Percentiles rank a stretch among this genome's conserved stretches.
These are phyloP conservation scores for Phytopythium sindhum DNA, from an alignment of 352 stramenopile species.

Conservation along the genomic window DNA sequence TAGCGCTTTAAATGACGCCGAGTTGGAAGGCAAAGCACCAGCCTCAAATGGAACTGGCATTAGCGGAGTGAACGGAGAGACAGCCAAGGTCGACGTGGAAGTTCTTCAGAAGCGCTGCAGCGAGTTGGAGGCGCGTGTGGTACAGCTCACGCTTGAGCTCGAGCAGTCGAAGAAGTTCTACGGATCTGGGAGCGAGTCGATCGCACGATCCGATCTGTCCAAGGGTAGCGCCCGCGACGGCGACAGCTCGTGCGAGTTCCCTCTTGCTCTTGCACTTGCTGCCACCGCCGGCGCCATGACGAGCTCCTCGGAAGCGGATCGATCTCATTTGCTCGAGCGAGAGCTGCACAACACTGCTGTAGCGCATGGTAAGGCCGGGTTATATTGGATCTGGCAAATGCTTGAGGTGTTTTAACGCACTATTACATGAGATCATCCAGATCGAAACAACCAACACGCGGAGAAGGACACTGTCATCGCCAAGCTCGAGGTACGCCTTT, in stretches of 20 bases:
- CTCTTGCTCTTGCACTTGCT: slow-evolving; percentile 71
- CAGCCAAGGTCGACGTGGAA: slow-evolving; percentile 30
- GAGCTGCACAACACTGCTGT: slow-evolving; percentile 23
- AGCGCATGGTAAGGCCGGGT: not conserved
- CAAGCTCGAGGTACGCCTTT: slow-evolving; percentile 57
- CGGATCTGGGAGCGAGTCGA: slow-evolving; percentile 65
- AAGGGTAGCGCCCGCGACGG: slow-evolving; percentile 61
- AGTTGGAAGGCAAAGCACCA: slow-evolving; percentile 28
- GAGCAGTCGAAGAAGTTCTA: slow-evolving; percentile 79
- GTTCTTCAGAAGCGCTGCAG: slow-evolving; percentile 63
- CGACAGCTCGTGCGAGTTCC: slow-evolving; percentile 80
- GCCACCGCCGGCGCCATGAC: slow-evolving; percentile 69
- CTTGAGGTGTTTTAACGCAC: not conserved
- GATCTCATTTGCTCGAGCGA: slow-evolving; percentile 53
- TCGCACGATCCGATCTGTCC: slow-evolving; percentile 62
- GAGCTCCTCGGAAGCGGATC: slow-evolving; percentile 64
- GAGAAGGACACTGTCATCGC: slow-evolving; percentile 54
- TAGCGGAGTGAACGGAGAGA: slow-evolving; percentile 8
- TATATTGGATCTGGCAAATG: not conserved
- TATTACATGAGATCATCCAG: not conserved
- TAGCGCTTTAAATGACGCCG: slow-evolving; percentile 11
- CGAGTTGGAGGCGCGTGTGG: slow-evolving; percentile 62
- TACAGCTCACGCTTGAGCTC: slow-evolving; percentile 60
- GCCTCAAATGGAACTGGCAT: not conserved
- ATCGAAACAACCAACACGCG: slow-evolving; percentile 15